Conservation (phyloP, 169 alveolate species). For the Theileria luwenshuni region DNA sequence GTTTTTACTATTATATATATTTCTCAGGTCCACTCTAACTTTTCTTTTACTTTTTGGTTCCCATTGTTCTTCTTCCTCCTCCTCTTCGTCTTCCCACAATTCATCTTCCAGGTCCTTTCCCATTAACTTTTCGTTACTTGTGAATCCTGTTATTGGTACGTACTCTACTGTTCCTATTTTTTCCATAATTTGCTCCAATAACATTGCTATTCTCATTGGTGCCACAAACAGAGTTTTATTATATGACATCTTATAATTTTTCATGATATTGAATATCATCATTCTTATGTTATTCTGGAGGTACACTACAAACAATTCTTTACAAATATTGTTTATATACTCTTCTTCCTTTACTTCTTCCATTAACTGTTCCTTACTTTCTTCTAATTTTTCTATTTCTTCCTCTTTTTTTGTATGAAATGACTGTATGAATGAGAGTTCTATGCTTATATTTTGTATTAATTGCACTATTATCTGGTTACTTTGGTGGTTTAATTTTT, state of each 20-base stretch:
- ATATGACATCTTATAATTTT: conserved; percentile 26
- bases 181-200: not conserved
- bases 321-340: conserved; percentile 27
- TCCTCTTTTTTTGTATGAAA: not conserved
- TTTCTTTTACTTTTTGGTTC: not conserved
- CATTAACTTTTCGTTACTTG: not conserved
- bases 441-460: not conserved
- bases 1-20: conserved; percentile 7
- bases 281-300: conserved; percentile 31
- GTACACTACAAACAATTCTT: conserved; percentile 36
- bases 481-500: conserved; percentile 9
- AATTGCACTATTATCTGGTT: not conserved
- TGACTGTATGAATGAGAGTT: not conserved
- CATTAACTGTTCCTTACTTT: not conserved
- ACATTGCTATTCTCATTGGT: not conserved
- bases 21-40: not conserved
- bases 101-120: not conserved
- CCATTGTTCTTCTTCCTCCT: not conserved
- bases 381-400: not conserved
- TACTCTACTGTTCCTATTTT: not conserved
- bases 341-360: not conserved
- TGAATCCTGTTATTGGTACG: not conserved
- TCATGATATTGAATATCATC: conserved; percentile 44
- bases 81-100: not conserved
- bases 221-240: not conserved